Evolutionary conservation across 257 asterid genomes (phyloP).

Genomic region (Verbascum thapsus): DNA sequence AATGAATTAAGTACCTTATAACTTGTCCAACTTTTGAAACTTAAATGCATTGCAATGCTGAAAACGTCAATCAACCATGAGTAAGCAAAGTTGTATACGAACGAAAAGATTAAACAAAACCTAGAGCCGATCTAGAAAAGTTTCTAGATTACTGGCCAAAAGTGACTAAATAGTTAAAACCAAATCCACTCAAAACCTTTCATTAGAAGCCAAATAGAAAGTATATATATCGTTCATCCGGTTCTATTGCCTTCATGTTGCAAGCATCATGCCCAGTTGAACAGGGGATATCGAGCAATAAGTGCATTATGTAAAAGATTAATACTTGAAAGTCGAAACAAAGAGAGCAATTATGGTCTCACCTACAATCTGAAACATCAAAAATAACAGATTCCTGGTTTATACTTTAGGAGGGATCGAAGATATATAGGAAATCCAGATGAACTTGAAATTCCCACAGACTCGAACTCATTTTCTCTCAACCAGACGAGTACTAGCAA

Average conservation of each 20-base stretch:
- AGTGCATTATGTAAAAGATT: not conserved
- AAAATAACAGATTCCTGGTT: slow-evolving; percentile 39
- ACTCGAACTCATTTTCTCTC: slow-evolving; percentile 69
- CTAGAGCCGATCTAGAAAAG: slow-evolving; percentile 13
- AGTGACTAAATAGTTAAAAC: slow-evolving; percentile 31
- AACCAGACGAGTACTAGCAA: slow-evolving; percentile 67
- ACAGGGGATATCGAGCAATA: not conserved
- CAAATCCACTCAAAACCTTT: slow-evolving; percentile 11
- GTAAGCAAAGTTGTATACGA: slow-evolving; percentile 2
- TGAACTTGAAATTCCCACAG: slow-evolving; percentile 57
- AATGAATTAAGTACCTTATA: too few species aligned
- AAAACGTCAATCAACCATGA: not conserved
- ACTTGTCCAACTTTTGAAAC: too few species aligned
- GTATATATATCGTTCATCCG: slow-evolving; percentile 34
- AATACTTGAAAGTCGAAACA: not conserved
- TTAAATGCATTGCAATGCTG: slow-evolving; percentile 17
- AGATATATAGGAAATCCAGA: slow-evolving; percentile 37
- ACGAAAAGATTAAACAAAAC: slow-evolving; percentile 9
- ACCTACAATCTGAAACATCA: slow-evolving; percentile 50
- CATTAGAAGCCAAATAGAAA: slow-evolving; percentile 27
- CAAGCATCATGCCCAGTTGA: slow-evolving; percentile 31
- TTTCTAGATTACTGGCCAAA: too few species aligned
- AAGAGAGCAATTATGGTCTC: slow-evolving; percentile 10
- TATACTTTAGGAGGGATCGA: slow-evolving; percentile 45
- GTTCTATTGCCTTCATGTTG: slow-evolving; percentile 42